A percentile compares a stretch with the other conserved stretches of the same genome.
These are phyloP conservation scores for Pichia kluyveri DNA, from an alignment of 805 yeast genomes.

Conservation along the genomic window DNA sequence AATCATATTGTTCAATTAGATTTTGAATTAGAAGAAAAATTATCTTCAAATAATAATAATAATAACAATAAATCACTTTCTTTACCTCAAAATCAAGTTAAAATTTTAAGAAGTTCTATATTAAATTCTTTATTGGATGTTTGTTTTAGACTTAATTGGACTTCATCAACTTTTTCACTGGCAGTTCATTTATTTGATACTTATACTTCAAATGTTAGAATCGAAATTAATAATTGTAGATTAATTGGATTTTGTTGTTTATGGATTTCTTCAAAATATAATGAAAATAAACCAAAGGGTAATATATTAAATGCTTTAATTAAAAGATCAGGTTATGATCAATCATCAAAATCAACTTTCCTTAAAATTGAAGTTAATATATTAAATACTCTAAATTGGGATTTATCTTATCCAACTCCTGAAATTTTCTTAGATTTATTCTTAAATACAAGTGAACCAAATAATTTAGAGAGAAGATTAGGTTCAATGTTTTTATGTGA, in stretches of 20 bases:
- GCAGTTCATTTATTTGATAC: constrained; percentile 32
- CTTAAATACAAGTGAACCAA: constrained; percentile 26
- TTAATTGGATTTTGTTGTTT: constrained; percentile 35
- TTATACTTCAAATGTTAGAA: constrained; percentile 27
- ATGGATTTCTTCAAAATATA: constrained; percentile 37
- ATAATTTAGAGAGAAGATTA: constrained; percentile 39
- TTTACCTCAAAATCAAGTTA: constrained; percentile 8
- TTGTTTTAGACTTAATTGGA: constrained; percentile 21
- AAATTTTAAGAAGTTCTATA: constrained; percentile 15
- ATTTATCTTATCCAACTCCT: constrained; percentile 49
- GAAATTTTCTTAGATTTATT: constrained; percentile 56
- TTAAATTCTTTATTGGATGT: constrained; percentile 26
- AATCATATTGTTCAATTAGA: constrained; percentile 19
- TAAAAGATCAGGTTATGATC: constrained; percentile 23
- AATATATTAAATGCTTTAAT: constrained; percentile 23
- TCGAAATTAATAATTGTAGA: constrained; percentile 28
- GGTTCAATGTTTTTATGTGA: constrained; percentile 60
- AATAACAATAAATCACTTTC: constrained; percentile 13
- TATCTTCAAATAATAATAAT: constrained; percentile 19
- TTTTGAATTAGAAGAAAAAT: constrained; percentile 20
- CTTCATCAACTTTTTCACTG: constrained; percentile 28
- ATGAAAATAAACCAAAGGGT: constrained; percentile 48
- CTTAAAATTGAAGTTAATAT: constrained; percentile 64
- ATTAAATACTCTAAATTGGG: constrained; percentile 56
- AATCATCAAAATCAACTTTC: constrained; percentile 24